Evolutionary conservation across 1,284 basidiomycete genomes (phyloP).

Genomic region (Ceratobasidium theobromae): DNA sequence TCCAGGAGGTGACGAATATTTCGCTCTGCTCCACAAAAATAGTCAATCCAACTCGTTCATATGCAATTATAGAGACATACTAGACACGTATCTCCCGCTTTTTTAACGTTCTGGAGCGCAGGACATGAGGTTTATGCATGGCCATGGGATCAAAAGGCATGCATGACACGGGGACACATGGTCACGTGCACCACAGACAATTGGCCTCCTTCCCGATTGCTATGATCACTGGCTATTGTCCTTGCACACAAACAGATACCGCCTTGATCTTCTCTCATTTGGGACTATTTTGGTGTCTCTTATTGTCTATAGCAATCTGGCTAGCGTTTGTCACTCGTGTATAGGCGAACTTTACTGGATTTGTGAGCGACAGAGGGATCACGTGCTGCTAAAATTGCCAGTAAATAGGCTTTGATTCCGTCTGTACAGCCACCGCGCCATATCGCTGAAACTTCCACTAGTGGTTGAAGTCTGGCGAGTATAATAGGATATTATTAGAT

Average conservation of each 20-base stretch:
- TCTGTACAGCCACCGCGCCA: too few species aligned
- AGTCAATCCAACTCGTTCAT: neutral
- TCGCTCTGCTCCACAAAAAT: neutral
- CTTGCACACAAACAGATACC: slow-evolving; percentile 9
- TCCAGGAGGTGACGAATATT: neutral
- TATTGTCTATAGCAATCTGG: neutral
- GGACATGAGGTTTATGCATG: slow-evolving; percentile 10
- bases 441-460: too few species aligned
- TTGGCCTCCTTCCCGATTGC: slow-evolving; percentile 6
- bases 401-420: neutral
- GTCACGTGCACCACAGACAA: slow-evolving; percentile 29
- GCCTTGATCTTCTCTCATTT: neutral
- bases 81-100: slow-evolving; percentile 10
- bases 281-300: neutral
- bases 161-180: slow-evolving; percentile 15
- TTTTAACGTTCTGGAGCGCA: slow-evolving; percentile 5
- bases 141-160: neutral
- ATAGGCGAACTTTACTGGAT: too few species aligned
- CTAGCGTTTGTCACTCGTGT: neutral
- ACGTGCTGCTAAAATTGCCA: neutral
- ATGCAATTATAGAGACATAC: slow-evolving; percentile 6
- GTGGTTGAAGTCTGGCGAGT: too few species aligned
- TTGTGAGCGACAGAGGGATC: neutral
- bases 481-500: too few species aligned
- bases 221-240: slow-evolving; percentile 15